These are phyloP conservation scores for Chrysoporthe deuterocubensis DNA, from an alignment of 2,329 filamentous ascomycete genomes.

Conservation along the genomic window DNA sequence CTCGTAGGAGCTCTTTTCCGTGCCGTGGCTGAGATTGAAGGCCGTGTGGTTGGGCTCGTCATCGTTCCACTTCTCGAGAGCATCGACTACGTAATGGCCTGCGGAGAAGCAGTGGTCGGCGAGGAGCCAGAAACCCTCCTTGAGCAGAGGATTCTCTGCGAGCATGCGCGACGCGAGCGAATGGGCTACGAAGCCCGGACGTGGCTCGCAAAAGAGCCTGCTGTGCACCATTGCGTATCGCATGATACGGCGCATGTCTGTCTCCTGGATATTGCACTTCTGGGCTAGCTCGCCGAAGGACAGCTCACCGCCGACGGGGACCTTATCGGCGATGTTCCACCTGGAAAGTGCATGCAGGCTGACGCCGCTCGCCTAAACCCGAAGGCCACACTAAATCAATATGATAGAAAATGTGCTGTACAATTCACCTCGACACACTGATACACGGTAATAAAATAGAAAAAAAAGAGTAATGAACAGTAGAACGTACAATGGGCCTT, in stretches of 20 bases:
- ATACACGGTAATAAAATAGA: background rate
- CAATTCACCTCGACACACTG: background rate
- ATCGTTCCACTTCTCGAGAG: slow-evolving; percentile 18
- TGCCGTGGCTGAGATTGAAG: slow-evolving; percentile 14
- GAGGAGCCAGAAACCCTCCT: slow-evolving; percentile 9
- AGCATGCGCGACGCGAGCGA: slow-evolving; percentile 3
- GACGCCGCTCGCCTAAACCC: background rate
- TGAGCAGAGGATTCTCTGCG: slow-evolving; percentile 4
- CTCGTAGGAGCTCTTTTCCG: slow-evolving; percentile 9
- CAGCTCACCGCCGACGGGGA: background rate
- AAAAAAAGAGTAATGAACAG: no score
- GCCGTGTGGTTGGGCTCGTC: slow-evolving; percentile 21
- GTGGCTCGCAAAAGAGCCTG: slow-evolving; percentile 10
- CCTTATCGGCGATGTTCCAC: background rate
- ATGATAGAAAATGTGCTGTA: background rate
- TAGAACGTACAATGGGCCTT: background rate
- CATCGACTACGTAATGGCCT: slow-evolving; percentile 3
- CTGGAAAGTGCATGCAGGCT: background rate
- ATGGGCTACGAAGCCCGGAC: slow-evolving; percentile 6
- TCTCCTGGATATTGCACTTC: background rate
- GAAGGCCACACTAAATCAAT: no score
- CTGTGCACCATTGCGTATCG: slow-evolving; percentile 13
- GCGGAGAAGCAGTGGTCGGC: slow-evolving; percentile 8
- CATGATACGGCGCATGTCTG: slow-evolving; percentile 12
- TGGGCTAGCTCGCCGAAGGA: background rate